Evolutionary conservation across 441 rosid genomes (phyloP), one percentile per base, ranked within the genome.

Genomic region (Populus trichocarpa): DNA sequence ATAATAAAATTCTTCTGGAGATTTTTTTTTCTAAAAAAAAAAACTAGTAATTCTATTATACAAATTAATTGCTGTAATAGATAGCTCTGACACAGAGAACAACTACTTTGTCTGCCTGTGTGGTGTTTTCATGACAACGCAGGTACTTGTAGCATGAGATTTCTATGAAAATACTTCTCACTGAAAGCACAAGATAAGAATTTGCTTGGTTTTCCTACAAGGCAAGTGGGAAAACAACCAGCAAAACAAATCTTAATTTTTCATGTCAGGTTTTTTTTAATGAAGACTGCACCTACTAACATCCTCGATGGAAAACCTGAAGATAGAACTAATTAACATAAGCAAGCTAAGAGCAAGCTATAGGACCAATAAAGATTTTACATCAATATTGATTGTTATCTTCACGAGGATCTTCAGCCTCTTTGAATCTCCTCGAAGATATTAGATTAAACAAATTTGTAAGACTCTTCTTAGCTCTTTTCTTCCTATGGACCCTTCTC

Each of bases 381-480:
- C 8, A 50, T 35, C 75, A 83, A 80, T 71, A 81, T n/a, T 57
- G 53, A 66, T 50, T 53, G 67, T 59, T 69, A 46, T 68, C 71
- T 77, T 77, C 40, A 10, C 33, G 59, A 33, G 79, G 85, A 80
- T 72, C 61, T 67, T 78, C 74, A 65, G 73, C 64, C 64, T 79
- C 73, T 67, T 77, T 81, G 79, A 81, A 89, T 80, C 93, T 89
- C 82, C 80, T 80, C 0, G 93, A 90, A 42, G 84, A 77, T 16
- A 87, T 74, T 61, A 82, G 82, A 85, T 72, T 85, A 64, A 91
- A 89, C 85, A 91, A 82, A 84, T 82, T 89, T 80, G 88, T 87
- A 67, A 90, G 89, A 80, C 93, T 90, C 35, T 85, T 89, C 87
- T 80, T 88, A 61, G 86, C 89, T 36, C 57, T 85, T n/a, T 65